Evolutionary conservation across 257 asterid species (phyloP), one percentile per base, ranked within the genome.

Genomic region (Vinca minor): DNA sequence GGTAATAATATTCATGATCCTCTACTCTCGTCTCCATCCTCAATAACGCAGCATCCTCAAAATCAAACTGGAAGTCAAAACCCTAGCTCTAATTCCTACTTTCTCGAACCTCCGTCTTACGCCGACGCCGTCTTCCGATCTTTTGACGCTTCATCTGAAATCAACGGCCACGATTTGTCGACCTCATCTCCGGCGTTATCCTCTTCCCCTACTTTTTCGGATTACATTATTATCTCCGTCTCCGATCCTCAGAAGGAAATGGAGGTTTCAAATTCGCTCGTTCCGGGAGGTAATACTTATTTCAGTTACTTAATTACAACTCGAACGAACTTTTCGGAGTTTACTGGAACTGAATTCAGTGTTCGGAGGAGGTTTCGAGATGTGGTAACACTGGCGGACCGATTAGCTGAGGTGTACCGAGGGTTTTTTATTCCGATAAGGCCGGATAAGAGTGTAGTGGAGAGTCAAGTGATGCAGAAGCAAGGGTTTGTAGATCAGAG

Each of bases 81-180:
- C 78, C 84, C 87, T 49, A 79, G 60, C 76, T 74, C 69, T 23
- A 72, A 70, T 68, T 73, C 92, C 69, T 82, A 93, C 70, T 76
- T 92, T 71, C 88, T 92, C 62, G 98, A 92, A 59, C 98, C 98
- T 52, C 98, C 98, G n/a, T 92, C 98, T n/a, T 92, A 92, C 36
- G 96, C 96, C 5, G 98, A 92, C 58, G 98, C 96, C 17, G 85
- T 87, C 59, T 93, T 93, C 77, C 73, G 82, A 73, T 92, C 98
- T 50, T 92, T 87, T 64, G 97, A 92, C 68, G 69, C 79, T 32
- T 64, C 83, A 17, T 44, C 82, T 2, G 83, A 76, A 59, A 65
- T 70, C 75, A 69, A 74, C 69, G 78, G 78, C 56, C 84, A 71
- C 50, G 91, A 87, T 69, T 83, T 70, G 67, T 79, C 89, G 49